Evolutionary conservation across 148 eudicot genomes (phyloP), one percentile per base, ranked within the genome.

Genomic region (Dianthus caryophyllus): DNA sequence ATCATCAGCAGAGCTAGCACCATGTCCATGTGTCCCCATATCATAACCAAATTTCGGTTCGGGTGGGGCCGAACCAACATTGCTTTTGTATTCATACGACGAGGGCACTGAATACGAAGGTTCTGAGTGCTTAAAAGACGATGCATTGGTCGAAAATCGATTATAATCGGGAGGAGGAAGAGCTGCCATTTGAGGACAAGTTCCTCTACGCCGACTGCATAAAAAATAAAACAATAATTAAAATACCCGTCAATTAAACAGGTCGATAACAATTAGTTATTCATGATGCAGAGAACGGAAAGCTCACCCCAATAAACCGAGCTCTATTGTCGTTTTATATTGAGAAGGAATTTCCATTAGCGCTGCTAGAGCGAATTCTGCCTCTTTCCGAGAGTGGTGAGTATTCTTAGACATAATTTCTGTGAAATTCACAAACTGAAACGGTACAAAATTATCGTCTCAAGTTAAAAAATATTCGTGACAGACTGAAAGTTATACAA

Each of bases 291-390:
- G 25, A 36, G 11, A 52, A 17, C 2, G 4, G 59, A 7, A 49
- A 9, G 1, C 20, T 78, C 83, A 94, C 99, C 99, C 97, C 66
- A 90, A 76, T 67, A 94, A 64, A 72, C 72, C 75, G 66, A 88
- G 91, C 81, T 88, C 97, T 53, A 86, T 73, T 3, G 97, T 90
- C 64, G 96, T 97, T 74, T 86, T 88, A 49, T 90, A 94, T 62
- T 94, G 99, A 66, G 89, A 65, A 69, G 99, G 99, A 75, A 94
- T 84, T 75, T 90, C 97, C 99, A 94, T 94, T 65, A 94, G 66
- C 29, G 99, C 96, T 60, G 92, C 48, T 49, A 94, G 83, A 53
- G 99, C 96, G 77, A 90, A 90, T 68, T 90, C 88, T 24, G 97
- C 82, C 87, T 94, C 99, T 53, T 88, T 94, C 39, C 99, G 85